These are phyloP conservation scores for Biscogniauxia sp. DNA, from an alignment of 2,329 filamentous ascomycete species.

Conservation along the genomic window DNA sequence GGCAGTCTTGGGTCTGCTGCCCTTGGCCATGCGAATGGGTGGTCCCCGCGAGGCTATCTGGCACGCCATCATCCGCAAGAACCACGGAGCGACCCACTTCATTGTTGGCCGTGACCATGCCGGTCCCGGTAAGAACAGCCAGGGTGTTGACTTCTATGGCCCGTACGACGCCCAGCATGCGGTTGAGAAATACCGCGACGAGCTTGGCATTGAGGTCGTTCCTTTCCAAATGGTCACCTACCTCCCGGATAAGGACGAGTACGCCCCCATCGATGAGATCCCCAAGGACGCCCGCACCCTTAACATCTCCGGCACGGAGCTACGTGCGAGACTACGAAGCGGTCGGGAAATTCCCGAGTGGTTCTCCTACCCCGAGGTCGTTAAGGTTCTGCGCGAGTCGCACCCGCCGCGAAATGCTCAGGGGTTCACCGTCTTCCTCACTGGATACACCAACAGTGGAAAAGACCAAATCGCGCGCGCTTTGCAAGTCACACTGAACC, in stretches of 20 bases:
- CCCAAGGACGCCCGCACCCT: slow-evolving; percentile 77
- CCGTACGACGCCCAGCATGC: slow-evolving; percentile 96
- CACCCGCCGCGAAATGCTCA: slow-evolving; percentile 88
- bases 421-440: slow-evolving; percentile 98
- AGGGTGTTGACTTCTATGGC: slow-evolving; percentile 95
- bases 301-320: slow-evolving; percentile 85
- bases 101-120: slow-evolving; percentile 98
- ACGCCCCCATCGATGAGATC: slow-evolving; percentile 89
- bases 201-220: slow-evolving; percentile 98
- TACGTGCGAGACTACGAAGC: slow-evolving; percentile 84
- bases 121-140: slow-evolving; percentile 96
- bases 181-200: slow-evolving; percentile 92
- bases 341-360: slow-evolving; percentile 96
- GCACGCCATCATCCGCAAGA: slow-evolving; percentile 99
- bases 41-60: slow-evolving; percentile 97
- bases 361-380: slow-evolving; percentile 99
- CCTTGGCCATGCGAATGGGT: slow-evolving; percentile 98
- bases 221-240: slow-evolving; percentile 99
- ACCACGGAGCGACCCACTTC: slow-evolving; percentile 98
- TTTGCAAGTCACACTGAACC: slow-evolving; percentile 94
- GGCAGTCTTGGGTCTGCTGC: slow-evolving; percentile 92
- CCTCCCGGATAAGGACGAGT: slow-evolving; percentile 95
- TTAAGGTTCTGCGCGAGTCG: slow-evolving; percentile 92
- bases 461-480: slow-evolving; percentile 97
- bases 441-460: slow-evolving; percentile 92